Conservation (phyloP, 78 protist species). For the Dictyostelium firmibasis region DNA sequence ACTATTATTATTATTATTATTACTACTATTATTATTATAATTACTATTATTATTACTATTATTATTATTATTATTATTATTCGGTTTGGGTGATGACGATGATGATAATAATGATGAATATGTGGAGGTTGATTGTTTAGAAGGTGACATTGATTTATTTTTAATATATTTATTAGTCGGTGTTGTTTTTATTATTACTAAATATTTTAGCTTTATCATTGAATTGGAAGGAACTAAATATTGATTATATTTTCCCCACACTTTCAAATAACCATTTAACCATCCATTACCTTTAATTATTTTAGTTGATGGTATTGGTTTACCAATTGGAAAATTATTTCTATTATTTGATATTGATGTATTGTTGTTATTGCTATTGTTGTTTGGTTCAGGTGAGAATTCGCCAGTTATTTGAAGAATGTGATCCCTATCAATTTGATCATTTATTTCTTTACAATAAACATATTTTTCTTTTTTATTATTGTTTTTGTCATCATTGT, state of each 20-base stretch:
- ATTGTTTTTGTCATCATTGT: neutral
- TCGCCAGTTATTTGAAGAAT: constrained; percentile 33
- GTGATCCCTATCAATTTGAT: constrained; percentile 10
- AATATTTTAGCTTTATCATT: constrained; percentile 31
- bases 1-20: neutral
- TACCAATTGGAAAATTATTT: constrained; percentile 17
- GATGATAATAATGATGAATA: neutral
- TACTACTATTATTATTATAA: too few relatives aligned
- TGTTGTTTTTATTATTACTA: constrained; percentile 11
- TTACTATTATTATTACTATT: too few relatives aligned
- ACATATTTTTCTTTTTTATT: neutral
- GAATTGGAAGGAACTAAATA: neutral
- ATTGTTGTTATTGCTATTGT: neutral
- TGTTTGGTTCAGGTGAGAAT: constrained; percentile 11
- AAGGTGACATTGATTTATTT: neutral
- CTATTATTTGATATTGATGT: too few relatives aligned
- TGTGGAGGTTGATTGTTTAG: neutral
- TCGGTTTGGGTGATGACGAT: neutral
- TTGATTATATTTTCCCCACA: constrained; percentile 41
- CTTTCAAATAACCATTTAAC: constrained; percentile 53
- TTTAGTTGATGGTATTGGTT: constrained; percentile 13
- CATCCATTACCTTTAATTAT: constrained; percentile 13
- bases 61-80: neutral
- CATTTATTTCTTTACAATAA: constrained; percentile 42
- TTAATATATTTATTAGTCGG: neutral